Percentiles rank a stretch among this genome's conserved stretches.
phyloP scores from a whole-genome alignment of 2,329 filamentous ascomycete genomes.

The Penicillium palitans region DNA sequence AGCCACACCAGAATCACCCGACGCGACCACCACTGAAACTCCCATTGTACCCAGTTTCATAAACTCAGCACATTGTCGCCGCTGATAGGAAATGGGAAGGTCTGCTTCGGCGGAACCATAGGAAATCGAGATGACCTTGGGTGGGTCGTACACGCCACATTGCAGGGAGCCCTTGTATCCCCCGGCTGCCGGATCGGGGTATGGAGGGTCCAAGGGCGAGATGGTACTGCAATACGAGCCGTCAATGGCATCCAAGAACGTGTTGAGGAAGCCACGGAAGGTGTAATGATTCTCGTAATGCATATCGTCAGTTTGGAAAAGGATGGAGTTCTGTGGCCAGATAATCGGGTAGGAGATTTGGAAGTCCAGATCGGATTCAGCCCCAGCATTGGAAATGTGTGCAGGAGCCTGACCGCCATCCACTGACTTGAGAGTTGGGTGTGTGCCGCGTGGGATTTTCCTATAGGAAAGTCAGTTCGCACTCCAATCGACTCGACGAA shows the following conservation, averaged over 20 bases:
- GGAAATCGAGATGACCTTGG: conserved; percentile 41
- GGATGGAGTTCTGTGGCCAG: conserved; percentile 50
- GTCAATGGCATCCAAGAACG: conserved; percentile 52
- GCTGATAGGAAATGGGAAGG: conserved; percentile 38
- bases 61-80: conserved; percentile 46
- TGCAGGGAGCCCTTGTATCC: conserved; percentile 47
- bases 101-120: conserved; percentile 37
- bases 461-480: conserved; percentile 19
- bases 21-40: conserved; percentile 48
- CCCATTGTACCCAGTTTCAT: conserved; percentile 54
- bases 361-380: conserved; percentile 50
- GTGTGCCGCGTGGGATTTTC: conserved; percentile 42
- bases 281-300: conserved; percentile 42
- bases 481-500: conserved; percentile 1
- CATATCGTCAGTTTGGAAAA: conserved; percentile 50
- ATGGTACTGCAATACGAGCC: conserved; percentile 52
- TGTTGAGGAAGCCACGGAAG: conserved; percentile 46
- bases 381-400: conserved; percentile 31
- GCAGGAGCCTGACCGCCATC: conserved; percentile 43
- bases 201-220: conserved; percentile 43
- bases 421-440: conserved; percentile 41
- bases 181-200: conserved; percentile 41
- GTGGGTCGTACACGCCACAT: conserved; percentile 46
- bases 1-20: conserved; percentile 49
- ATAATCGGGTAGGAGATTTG: conserved; percentile 50